Percentiles rank a stretch among this genome's conserved stretches.
phyloP scores from a whole-genome alignment of 2,329 filamentous ascomycete species.

The Hypoxylon sp. region DNA sequence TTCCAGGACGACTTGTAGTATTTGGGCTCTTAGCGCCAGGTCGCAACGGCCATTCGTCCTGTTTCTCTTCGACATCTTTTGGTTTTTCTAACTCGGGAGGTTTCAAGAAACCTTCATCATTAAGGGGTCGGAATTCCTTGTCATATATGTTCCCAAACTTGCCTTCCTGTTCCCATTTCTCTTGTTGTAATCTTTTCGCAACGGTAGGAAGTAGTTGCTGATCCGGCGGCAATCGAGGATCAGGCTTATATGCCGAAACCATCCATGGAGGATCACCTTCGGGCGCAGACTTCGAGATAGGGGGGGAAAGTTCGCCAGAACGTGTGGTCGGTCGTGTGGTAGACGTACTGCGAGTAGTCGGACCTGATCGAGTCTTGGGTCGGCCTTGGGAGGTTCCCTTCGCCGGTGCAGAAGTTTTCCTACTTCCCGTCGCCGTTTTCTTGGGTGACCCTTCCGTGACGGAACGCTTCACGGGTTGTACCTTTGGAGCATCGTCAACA shows the following conservation, averaged over 20 bases:
- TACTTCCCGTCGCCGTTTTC: constrained; percentile 60
- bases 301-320: constrained; percentile 68
- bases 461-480: constrained; percentile 58
- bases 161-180: constrained; percentile 94
- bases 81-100: constrained; percentile 60
- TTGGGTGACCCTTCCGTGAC: constrained; percentile 69
- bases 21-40: constrained; percentile 65
- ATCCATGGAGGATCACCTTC: constrained; percentile 98
- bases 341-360: constrained; percentile 63
- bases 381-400: constrained; percentile 64
- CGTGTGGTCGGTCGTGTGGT: constrained; percentile 73
- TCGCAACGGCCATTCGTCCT: constrained; percentile 74
- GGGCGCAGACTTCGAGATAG: constrained; percentile 69
- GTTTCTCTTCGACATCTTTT: constrained; percentile 52
- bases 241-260: constrained; percentile 93
- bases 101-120: constrained; percentile 70
- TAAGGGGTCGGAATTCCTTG: constrained; percentile 87
- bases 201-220: constrained; percentile 97
- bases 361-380: constrained; percentile 74
- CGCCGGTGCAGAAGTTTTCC: constrained; percentile 63
- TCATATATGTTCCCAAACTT: constrained; percentile 89
- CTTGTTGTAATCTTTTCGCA: constrained; percentile 89
- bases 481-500: constrained; percentile 63
- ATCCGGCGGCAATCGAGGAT: constrained; percentile 92
- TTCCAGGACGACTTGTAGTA: constrained; percentile 61